phyloP scores from a whole-genome alignment of 352 stramenopile genomes.

The Phytophthora cactorum region DNA sequence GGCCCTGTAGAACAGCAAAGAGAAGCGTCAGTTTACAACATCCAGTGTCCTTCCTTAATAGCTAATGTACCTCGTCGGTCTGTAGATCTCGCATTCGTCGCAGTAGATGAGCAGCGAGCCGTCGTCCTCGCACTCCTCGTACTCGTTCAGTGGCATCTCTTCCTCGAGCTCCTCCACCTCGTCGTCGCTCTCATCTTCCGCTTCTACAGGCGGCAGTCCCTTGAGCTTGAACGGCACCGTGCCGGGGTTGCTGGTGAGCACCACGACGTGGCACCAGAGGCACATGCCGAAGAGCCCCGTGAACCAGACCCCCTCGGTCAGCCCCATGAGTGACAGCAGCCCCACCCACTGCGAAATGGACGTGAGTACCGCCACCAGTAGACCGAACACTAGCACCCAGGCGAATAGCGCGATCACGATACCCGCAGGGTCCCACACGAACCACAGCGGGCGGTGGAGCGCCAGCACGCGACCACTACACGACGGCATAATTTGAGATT shows the following conservation, averaged over 20 bases:
- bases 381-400: constrained; percentile 55
- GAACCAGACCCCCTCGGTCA: constrained; percentile 55
- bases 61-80: constrained; percentile 58
- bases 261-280: constrained; percentile 71
- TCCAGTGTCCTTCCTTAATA: background rate
- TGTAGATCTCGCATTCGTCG: constrained; percentile 81
- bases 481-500: constrained; percentile 12
- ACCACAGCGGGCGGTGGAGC: constrained; percentile 39
- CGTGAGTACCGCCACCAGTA: constrained; percentile 49
- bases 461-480: constrained; percentile 1
- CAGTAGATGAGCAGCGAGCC: constrained; percentile 82
- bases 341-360: constrained; percentile 69
- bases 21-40: background rate
- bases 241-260: constrained; percentile 84
- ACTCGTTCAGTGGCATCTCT: constrained; percentile 70
- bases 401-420: constrained; percentile 72
- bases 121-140: constrained; percentile 75
- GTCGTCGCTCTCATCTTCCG: constrained; percentile 11
- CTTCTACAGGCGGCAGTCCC: constrained; percentile 10
- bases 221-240: constrained; percentile 59
- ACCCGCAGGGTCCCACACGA: constrained; percentile 69
- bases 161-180: constrained; percentile 59
- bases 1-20: constrained; percentile 42
- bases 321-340: constrained; percentile 51
- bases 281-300: constrained; percentile 68